phyloP scores from a whole-genome alignment of 768 basidiomycete species.

The Kwoniella europaea region DNA sequence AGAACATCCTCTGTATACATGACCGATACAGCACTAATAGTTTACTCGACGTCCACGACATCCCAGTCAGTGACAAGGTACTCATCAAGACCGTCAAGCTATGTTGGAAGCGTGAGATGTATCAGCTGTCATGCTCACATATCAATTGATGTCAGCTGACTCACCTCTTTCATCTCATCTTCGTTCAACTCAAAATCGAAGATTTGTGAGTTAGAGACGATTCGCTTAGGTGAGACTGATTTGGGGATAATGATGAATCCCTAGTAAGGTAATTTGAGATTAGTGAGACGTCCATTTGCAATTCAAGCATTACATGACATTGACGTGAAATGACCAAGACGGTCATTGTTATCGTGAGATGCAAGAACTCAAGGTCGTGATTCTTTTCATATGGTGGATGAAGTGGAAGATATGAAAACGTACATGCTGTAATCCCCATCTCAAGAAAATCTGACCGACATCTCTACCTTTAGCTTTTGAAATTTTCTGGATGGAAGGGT shows the following conservation, averaged over 20 bases:
- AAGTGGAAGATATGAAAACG: slow-evolving; percentile 9
- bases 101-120: neutral
- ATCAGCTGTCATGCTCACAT: neutral
- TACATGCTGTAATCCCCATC: slow-evolving; percentile 85
- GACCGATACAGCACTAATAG: neutral
- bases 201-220: slow-evolving; percentile 60
- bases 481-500: slow-evolving; percentile 63
- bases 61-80: slow-evolving; percentile 60
- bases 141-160: neutral
- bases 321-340: neutral
- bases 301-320: neutral
- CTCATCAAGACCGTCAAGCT: slow-evolving; percentile 58
- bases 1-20: no score
- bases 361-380: neutral
- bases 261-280: slow-evolving; percentile 23
- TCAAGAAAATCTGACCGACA: slow-evolving; percentile 71
- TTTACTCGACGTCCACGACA: slow-evolving; percentile 55
- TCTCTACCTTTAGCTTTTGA: slow-evolving; percentile 66
- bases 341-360: neutral
- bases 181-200: slow-evolving; percentile 61
- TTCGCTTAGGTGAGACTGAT: slow-evolving; percentile 59
- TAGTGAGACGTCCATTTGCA: neutral
- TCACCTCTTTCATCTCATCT: slow-evolving; percentile 61
- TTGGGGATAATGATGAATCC: slow-evolving; percentile 63
- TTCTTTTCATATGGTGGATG: no score